Conservation (phyloP, 495 filamentous ascomycete species). For the Pseudevernia furfuracea region DNA sequence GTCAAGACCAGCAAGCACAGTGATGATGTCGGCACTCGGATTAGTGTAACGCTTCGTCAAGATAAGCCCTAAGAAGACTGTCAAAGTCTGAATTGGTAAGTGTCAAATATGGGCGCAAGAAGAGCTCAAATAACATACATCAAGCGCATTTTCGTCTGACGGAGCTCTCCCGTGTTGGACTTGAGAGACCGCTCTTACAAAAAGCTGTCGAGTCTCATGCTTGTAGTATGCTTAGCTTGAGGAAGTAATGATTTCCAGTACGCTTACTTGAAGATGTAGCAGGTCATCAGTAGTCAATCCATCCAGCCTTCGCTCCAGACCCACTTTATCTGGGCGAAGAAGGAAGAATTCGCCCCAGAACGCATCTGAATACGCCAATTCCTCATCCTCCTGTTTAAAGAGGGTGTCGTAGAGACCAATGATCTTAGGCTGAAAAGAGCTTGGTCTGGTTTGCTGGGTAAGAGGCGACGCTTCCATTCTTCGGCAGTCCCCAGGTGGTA, state of each 20-base stretch:
- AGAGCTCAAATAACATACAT: slow-evolving; percentile 51
- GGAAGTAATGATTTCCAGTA: not conserved
- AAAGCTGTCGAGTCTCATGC: slow-evolving; percentile 69
- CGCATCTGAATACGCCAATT: slow-evolving; percentile 65
- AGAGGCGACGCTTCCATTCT: slow-evolving; percentile 85
- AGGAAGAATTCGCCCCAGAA: slow-evolving; percentile 98
- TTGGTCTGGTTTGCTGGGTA: slow-evolving; percentile 85
- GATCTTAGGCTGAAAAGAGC: slow-evolving; percentile 87
- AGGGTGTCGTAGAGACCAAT: slow-evolving; percentile 80
- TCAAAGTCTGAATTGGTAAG: slow-evolving; percentile 69
- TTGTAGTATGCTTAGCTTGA: not conserved
- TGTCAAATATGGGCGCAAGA: slow-evolving; percentile 16
- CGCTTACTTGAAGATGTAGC: slow-evolving; percentile 43
- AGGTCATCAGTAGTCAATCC: slow-evolving; percentile 63
- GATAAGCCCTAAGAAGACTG: slow-evolving; percentile 72
- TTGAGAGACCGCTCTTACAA: slow-evolving; percentile 61
- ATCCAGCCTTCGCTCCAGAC: slow-evolving; percentile 59
- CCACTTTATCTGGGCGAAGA: slow-evolving; percentile 62
- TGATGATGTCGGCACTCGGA: slow-evolving; percentile 89
- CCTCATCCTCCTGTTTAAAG: slow-evolving; percentile 63
- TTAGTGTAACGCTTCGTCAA: slow-evolving; percentile 91
- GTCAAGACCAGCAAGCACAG: slow-evolving; percentile 78
- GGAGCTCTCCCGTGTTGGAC: slow-evolving; percentile 55
- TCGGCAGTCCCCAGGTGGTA: slow-evolving; percentile 27
- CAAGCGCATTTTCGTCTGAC: slow-evolving; percentile 72